These are phyloP conservation scores for Biscutella laevigata DNA, from an alignment of 441 rosid genomes.

Conservation along the genomic window DNA sequence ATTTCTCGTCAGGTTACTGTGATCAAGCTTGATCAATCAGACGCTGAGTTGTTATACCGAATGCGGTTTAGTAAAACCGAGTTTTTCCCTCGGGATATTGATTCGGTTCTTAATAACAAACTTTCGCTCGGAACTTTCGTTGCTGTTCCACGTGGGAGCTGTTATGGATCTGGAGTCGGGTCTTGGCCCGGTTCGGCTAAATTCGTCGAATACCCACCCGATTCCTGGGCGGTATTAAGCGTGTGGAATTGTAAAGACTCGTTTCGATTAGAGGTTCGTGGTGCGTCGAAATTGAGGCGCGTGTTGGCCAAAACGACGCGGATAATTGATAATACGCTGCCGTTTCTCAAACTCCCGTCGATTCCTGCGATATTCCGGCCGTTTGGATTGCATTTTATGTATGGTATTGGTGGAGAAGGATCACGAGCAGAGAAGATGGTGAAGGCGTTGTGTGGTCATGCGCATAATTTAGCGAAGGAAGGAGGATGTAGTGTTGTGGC, in stretches of 20 bases:
- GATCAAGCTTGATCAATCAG: constrained; percentile 34
- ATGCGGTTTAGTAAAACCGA: constrained; percentile 65
- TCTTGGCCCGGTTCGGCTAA: constrained; percentile 57
- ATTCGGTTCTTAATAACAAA: constrained; percentile 61
- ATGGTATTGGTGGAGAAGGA: constrained; percentile 86
- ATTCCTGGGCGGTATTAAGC: constrained; percentile 80
- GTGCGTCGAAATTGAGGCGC: constrained; percentile 47
- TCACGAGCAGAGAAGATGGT: constrained; percentile 46
- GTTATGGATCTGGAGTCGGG: constrained; percentile 15
- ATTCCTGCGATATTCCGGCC: constrained; percentile 73
- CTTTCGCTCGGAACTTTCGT: constrained; percentile 67
- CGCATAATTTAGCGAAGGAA: constrained; percentile 70
- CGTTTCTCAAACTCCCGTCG: constrained; percentile 68
- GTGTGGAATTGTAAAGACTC: constrained; percentile 80
- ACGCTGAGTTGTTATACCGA: constrained; percentile 69
- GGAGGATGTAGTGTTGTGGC: constrained; percentile 67
- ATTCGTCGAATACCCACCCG: constrained; percentile 61
- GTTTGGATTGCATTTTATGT: constrained; percentile 66
- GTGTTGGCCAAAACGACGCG: constrained; percentile 56
- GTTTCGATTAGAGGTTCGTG: constrained; percentile 61
- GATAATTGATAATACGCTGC: constrained; percentile 51
- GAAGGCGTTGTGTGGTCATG: constrained; percentile 51
- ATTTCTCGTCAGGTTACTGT: constrained; percentile 39
- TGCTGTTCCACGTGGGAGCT: constrained; percentile 64
- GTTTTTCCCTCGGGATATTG: constrained; percentile 87